Base-by-base conservation (phyloP, 2,329 filamentous ascomycete genomes). In the Hirsutella rhossiliensis region DNA sequence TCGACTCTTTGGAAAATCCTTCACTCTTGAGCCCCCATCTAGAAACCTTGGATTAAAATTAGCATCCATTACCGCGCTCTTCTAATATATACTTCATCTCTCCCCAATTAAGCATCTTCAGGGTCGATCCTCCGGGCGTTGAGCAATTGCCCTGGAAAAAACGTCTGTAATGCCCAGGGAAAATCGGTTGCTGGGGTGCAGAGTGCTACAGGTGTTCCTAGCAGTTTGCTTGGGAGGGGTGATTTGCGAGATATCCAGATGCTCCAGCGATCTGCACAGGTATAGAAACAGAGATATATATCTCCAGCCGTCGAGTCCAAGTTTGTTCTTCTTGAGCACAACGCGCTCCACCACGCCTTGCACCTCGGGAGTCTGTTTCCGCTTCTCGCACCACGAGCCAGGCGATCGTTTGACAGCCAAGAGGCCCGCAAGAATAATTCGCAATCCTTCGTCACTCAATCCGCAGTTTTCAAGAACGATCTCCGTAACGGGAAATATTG, bases 241-340 rank as follows among this genome's bases (percentile, higher is more conserved):
- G 47, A 95, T 82, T 55, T 86, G 83, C 1, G 89, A 94, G 27
- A 97, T 61, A 60, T 98, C 92, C 19, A 97, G 75, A 6, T 77
- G 83, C 60, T 88, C 89, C 45, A 97, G 70, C 1, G 88, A 88
- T 49, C 80, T 82, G 54, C 87, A 95, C 69, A 96, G 81, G 63
- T 95, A 87, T 43, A 95, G 72, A 58, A 97, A 98, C 7, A 95
- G 69, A 34, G 83, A 84, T 45, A 97, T 80, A 57, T 97, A 80
- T 55, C 83, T 88, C 92, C 92, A 98, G 15, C 90, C 92, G 50
- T 94, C 84, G 1, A 73, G 71, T 0, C 87, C 84, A 47, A 97
- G 82, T 55, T 88, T 90, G 58, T 97, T 97, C 63, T 94, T 87
- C 64, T 94, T 95, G 37, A 98, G 65, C 2, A 87, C 84, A 6